Base-by-base conservation (phyloP, 352 stramenopile species). In the Phytophthora constricta region DNA sequence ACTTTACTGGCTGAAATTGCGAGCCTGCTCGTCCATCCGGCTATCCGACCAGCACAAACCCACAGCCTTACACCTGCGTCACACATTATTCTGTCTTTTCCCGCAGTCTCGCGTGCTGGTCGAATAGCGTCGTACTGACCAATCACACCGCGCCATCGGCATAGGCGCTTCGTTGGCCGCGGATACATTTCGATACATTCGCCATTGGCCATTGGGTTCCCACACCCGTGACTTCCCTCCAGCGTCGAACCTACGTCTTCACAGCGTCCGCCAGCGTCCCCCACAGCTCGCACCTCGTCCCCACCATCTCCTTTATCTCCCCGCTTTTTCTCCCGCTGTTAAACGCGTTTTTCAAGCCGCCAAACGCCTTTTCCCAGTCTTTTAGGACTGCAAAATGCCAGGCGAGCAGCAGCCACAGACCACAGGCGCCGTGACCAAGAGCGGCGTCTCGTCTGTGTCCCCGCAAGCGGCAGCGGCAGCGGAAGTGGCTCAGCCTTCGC, bases 401-500 rank as follows among this genome's bases (percentile, higher is more conserved):
- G 55, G 58, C 55, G 68, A 70, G 56, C 62, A 75, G 52, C 62
- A 70, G 34, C 59, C 67, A 45, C 68, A 65, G 55, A 57, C 28
- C 50, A 45, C 48, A 10, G 41, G 20, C 8, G 28, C 20, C 37
- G 27, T 50, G 5, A 31, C 17, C 5, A 72, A 66, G 58, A 69
- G 22, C 22, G 22, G 19, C 58, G 33, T 59, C 17, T 56, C 68
- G 47, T 55, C 53, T 51, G 47, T 41, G 20, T 62, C 65, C 22
- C 41, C 58, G 62, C 42, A 37, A 59, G 45, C 56, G 58, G 37
- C 23, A 59, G 55, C 34, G 56, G 60, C 43, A 45, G 48, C 62
- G 37, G 50, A n/a, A n/a, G n/a, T n/a, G 9, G 47, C 16, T 8
- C 68, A 76, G 39, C 41, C 50, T 86, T 89, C 34, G 54, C 69